Evolutionary conservation across 495 filamentous ascomycete genomes (phyloP).

Genomic region (Penicillium herquei): DNA sequence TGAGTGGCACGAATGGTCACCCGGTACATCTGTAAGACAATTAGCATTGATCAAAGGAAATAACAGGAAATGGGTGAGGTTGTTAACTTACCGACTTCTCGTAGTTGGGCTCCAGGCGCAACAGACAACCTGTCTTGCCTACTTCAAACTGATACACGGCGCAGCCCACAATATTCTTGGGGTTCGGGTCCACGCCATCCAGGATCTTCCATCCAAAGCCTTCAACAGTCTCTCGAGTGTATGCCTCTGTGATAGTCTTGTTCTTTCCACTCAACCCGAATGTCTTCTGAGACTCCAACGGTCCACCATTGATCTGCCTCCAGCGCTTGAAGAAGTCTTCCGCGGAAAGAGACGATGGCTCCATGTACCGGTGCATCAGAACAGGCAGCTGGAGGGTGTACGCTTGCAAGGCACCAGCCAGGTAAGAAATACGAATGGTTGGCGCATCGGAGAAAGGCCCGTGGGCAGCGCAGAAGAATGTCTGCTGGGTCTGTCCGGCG

Average conservation of each 20-base stretch:
- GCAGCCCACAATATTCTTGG: slow-evolving; percentile 90
- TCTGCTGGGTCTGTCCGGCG: slow-evolving; percentile 82
- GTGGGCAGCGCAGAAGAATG: slow-evolving; percentile 87
- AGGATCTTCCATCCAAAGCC: slow-evolving; percentile 88
- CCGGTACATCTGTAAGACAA: slow-evolving; percentile 74
- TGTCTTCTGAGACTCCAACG: slow-evolving; percentile 82
- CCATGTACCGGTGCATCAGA: slow-evolving; percentile 92
- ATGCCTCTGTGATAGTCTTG: slow-evolving; percentile 50
- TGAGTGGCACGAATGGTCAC: slow-evolving; percentile 94
- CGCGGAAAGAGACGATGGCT: slow-evolving; percentile 72
- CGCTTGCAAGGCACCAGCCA: slow-evolving; percentile 90
- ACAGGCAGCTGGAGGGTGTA: slow-evolving; percentile 90
- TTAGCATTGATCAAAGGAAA: not conserved
- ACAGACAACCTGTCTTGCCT: slow-evolving; percentile 90
- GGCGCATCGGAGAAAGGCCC: slow-evolving; percentile 79
- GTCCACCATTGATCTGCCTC: slow-evolving; percentile 92
- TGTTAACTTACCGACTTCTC: slow-evolving; percentile 65
- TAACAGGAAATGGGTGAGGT: not conserved
- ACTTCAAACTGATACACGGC: slow-evolving; percentile 81
- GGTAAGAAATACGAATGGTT: slow-evolving; percentile 89
- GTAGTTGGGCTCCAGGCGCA: slow-evolving; percentile 94
- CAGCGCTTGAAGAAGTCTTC: slow-evolving; percentile 99
- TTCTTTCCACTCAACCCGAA: slow-evolving; percentile 61
- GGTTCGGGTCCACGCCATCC: slow-evolving; percentile 82
- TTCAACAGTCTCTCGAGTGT: slow-evolving; percentile 65